phyloP scores from a whole-genome alignment of 2,329 filamentous ascomycete genomes.

The Aureobasidium lini region DNA sequence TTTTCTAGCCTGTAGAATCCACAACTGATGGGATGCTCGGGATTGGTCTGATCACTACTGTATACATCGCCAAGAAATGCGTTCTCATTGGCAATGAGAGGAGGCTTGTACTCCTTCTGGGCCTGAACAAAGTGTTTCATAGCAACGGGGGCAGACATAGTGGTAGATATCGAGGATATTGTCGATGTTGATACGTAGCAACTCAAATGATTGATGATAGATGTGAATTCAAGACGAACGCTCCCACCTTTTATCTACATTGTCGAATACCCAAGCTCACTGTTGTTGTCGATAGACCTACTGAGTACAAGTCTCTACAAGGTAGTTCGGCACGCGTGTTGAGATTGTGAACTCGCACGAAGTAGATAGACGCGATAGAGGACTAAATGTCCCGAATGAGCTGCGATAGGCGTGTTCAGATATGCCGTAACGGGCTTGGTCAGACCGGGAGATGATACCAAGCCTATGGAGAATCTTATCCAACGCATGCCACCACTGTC shows the following conservation, averaged over 20 bases:
- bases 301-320: neutral
- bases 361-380: neutral
- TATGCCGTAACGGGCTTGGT: neutral
- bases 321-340: neutral
- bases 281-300: neutral
- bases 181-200: neutral
- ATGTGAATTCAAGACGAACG: neutral
- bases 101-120: conserved; percentile 54
- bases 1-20: conserved; percentile 63
- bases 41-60: conserved; percentile 45
- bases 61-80: conserved; percentile 58
- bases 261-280: neutral
- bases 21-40: conserved; percentile 52
- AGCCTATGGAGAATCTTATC: no score
- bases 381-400: neutral
- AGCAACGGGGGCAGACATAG: conserved; percentile 24
- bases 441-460: no score
- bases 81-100: conserved; percentile 60
- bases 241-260: neutral
- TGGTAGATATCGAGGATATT: neutral
- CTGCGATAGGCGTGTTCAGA: no score
- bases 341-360: neutral
- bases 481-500: no score
- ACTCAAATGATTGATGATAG: neutral
- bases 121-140: conserved; percentile 51